Base-by-base conservation (phyloP, 176 grass and related monocot species). In the Raddia distichophylla region DNA sequence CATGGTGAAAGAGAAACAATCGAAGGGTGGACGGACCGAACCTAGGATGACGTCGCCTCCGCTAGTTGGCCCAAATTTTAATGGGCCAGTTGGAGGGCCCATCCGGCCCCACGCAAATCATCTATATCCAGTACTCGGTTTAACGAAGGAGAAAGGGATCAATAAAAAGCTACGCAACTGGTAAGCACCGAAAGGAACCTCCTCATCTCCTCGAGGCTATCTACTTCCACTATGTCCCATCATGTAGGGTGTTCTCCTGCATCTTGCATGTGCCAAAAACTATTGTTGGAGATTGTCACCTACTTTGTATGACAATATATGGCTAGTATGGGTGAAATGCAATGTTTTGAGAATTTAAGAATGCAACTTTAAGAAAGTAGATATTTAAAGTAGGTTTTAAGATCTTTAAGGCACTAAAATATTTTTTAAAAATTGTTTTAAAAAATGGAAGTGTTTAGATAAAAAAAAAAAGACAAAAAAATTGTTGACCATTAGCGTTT, bases 1-100 rank as follows among this genome's bases (percentile, higher is more conserved):
- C 74, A 71, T 50, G 87, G 78, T 67, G 71, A 71, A 77, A 85
- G 58, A 66, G 72, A 62, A 50, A 46, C 56, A 22, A 11, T 3
- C 13, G 1, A 34, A 27, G 52, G 13, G 12, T 1, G 32, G 16
- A 8, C 54, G 71, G 54, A 44, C 71, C 78, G 53, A 64, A 45
- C 55, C 56, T 33, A 16, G 27, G 33, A 34, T 56, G 58, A 14
- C 55, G 34, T 44, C 74, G 46, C 46, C 6, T 32, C 0, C 8
- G 7, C 34, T 17, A 5, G 12, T 45, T 9, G 5, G 35, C 53
- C 54, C 54, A 57, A 60, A 19, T 44, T 57, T 57, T 54, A 75
- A 56, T 59, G n/a, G 27, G 5, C 60, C 60, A 14, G 60, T 34
- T 14, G 10, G 33, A 10, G 60, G 60, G 10, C 22, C 22, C 60